Percentiles rank a stretch among this genome's conserved stretches.
Evolutionary conservation across 441 rosid genomes (phyloP).

Genomic region (Adansonia grandidieri): DNA sequence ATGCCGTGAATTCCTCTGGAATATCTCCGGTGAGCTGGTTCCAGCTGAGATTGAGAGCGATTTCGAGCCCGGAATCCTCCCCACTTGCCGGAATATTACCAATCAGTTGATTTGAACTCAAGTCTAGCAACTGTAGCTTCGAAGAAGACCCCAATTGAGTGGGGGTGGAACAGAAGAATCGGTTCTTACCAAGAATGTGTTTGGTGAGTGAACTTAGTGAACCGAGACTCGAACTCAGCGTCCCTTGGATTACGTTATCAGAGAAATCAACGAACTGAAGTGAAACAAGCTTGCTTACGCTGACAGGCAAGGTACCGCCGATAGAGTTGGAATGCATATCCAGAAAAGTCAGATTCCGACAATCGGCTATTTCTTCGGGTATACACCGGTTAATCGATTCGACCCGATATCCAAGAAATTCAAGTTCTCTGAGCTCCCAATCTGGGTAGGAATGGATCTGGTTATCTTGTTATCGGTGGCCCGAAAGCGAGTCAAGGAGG

Average conservation of each 20-base stretch:
- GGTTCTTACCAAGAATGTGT: conserved; percentile 55
- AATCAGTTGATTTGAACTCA: conserved; percentile 54
- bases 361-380: conserved; percentile 56
- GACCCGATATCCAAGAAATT: conserved; percentile 65
- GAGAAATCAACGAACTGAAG: conserved; percentile 66
- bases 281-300: conserved; percentile 45
- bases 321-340: conserved; percentile 71
- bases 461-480: conserved; percentile 52
- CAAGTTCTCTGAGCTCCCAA: conserved; percentile 55
- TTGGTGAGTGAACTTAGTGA: conserved; percentile 58
- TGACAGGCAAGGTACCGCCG: conserved; percentile 54
- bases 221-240: conserved; percentile 50
- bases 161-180: conserved; percentile 57
- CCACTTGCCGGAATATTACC: conserved; percentile 63
- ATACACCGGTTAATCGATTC: conserved; percentile 53
- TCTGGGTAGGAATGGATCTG: conserved; percentile 54
- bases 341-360: conserved; percentile 60
- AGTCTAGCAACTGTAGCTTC: conserved; percentile 69
- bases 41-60: conserved; percentile 79
- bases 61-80: conserved; percentile 70
- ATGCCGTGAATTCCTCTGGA: conserved; percentile 57
- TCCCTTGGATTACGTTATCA: conserved; percentile 51
- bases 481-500: conserved; percentile 57
- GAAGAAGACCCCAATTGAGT: conserved; percentile 56
- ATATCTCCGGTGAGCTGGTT: conserved; percentile 65